phyloP scores from a whole-genome alignment of 257 asterid genomes.

The Solanum appendiculatum region DNA sequence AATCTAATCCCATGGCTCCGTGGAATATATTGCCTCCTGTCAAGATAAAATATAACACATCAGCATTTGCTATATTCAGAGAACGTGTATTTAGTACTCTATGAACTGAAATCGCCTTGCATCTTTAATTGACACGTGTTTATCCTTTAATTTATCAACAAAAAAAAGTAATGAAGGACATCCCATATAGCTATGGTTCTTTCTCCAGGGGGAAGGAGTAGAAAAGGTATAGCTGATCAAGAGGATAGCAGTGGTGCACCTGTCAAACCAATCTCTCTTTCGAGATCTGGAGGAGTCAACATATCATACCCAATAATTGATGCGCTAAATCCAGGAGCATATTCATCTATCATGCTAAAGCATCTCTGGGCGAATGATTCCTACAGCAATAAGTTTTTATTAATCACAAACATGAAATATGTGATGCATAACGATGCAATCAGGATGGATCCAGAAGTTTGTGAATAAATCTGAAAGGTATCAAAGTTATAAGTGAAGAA shows the following conservation, averaged over 20 bases:
- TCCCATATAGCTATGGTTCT: neutral
- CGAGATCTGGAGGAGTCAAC: slow-evolving; percentile 97
- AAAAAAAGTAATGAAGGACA: neutral
- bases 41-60: neutral
- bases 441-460: neutral
- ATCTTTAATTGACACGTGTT: neutral
- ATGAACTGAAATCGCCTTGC: neutral
- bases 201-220: neutral
- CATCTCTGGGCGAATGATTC: slow-evolving; percentile 76
- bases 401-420: neutral
- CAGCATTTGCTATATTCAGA: neutral
- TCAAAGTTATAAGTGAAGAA: neutral
- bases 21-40: slow-evolving; percentile 96
- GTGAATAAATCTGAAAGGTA: neutral
- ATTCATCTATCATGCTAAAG: slow-evolving; percentile 74
- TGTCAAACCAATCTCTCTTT: slow-evolving; percentile 79
- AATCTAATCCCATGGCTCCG: slow-evolving; percentile 90
- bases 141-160: neutral
- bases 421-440: neutral
- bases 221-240: neutral
- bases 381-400: slow-evolving; percentile 21
- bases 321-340: slow-evolving; percentile 82
- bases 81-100: neutral
- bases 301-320: slow-evolving; percentile 85
- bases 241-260: slow-evolving; percentile 26